Evolutionary conservation across 345 rosid genomes (phyloP).

Genomic region (Nephelium lappaceum): DNA sequence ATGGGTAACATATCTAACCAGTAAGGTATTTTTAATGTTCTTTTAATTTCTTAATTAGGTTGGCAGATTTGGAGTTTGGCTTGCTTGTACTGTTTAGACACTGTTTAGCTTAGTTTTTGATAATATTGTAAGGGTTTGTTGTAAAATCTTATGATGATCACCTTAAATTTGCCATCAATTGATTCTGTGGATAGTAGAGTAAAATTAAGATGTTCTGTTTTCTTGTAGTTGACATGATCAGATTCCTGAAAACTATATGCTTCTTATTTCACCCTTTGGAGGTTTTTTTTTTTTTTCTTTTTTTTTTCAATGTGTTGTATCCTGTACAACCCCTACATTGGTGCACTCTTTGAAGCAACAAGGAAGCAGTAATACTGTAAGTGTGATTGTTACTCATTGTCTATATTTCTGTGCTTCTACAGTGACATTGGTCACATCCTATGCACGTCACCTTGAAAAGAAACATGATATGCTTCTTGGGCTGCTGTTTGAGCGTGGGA

Average conservation of each 20-base stretch:
- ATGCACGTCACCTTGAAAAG: slow-evolving; percentile 83
- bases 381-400: not conserved
- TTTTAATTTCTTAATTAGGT: not conserved
- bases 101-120: not conserved
- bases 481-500: slow-evolving; percentile 71
- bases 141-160: not conserved
- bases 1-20: too few species aligned
- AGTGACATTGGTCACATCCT: slow-evolving; percentile 83
- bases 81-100: not conserved
- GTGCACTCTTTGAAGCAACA: slow-evolving; percentile 5
- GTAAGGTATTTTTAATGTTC: not conserved
- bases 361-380: slow-evolving; percentile 6
- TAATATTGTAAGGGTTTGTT: not conserved
- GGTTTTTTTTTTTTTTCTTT: slow-evolving; percentile 5
- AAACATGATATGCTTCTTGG: slow-evolving; percentile 94
- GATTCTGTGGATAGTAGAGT: not conserved
- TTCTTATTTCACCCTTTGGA: not conserved
- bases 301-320: slow-evolving; percentile 1
- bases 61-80: not conserved
- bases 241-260: not conserved
- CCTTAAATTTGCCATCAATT: not conserved
- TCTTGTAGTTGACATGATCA: not conserved
- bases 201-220: not conserved
- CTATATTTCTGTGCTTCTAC: slow-evolving; percentile 25
- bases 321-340: not conserved